Base-by-base conservation (phyloP, 2,329 filamentous ascomycete species). In the Rugonectria rugulosa region DNA sequence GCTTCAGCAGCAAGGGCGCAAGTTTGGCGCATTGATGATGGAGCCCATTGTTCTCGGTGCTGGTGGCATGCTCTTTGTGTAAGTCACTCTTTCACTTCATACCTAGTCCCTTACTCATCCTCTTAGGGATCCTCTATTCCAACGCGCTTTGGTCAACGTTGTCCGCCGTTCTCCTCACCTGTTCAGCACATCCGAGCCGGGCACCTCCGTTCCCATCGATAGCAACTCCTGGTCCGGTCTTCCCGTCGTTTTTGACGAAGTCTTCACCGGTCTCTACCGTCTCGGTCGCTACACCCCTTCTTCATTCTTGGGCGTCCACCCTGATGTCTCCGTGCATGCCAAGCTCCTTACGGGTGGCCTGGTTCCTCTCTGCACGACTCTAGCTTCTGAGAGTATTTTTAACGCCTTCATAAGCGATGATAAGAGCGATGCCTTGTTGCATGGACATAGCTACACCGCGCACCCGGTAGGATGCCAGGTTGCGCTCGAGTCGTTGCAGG, bases 381-480 rank as follows among this genome's bases (percentile, higher is more conserved):
- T 90, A 4, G 90, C 91, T 0, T 92, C 88, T 29, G 79, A 92
- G 55, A 81, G 80, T 55, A 88, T 96, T 40, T 95, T 92, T 71
- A 68, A 84, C 2, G 84, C 85, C 0, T 96, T 96, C 68, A 76
- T 84, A 11, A 87, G 88, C 47, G 78, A 83, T 1, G 86, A 91
- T 43, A 96, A 95, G 74, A 86, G 84, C 1, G 90, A 94, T 62
- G 91, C 91, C 0, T 74, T 96, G 5, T 77, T 96, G 4, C 92
- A 96, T 64, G 91, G 91, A 0, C 91, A 96, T 70, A 94, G 90
- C 70, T 96, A 96, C 73, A 96, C 91, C 0, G 91, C 91, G 0
- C 91, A 96, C 71, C 82, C 92, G 0, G 83, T 95, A 2, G 92
- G 91, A 1, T 96, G 91, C 64, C 84, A 88, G 38, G 90, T 96